Conservation (phyloP, 352 stramenopile genomes). For the Phytopythium mirpurense region DNA sequence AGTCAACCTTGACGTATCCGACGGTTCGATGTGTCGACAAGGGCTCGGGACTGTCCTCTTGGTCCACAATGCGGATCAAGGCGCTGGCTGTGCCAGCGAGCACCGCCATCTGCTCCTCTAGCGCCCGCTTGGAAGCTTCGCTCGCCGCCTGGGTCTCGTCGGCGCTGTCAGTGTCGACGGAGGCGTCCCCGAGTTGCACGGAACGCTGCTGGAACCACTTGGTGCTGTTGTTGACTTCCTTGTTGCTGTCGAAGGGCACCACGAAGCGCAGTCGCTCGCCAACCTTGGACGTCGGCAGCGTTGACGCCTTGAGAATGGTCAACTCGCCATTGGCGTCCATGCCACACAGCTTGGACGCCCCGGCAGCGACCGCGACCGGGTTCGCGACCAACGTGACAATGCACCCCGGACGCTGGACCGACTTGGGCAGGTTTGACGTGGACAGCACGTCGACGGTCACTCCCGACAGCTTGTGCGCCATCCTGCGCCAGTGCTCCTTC, state of each 20-base stretch:
- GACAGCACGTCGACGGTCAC: constrained; percentile 47
- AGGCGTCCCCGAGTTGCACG: constrained; percentile 18
- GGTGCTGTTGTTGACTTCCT: constrained; percentile 8
- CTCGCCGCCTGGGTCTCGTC: not conserved
- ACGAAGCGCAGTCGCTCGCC: constrained; percentile 10
- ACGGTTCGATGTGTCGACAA: constrained; percentile 12
- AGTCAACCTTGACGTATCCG: constrained; percentile 45
- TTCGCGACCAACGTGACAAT: constrained; percentile 47
- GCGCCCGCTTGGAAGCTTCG: constrained; percentile 5
- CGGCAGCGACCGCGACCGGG: constrained; percentile 7
- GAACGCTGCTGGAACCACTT: constrained; percentile 24
- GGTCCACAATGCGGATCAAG: constrained; percentile 44
- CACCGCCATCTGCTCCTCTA: constrained; percentile 19
- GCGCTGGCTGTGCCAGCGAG: constrained; percentile 33
- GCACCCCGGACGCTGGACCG: constrained; percentile 23
- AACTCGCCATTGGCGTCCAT: constrained; percentile 24
- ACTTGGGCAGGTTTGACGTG: constrained; percentile 29
- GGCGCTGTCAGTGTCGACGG: not conserved
- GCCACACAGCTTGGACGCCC: constrained; percentile 1
- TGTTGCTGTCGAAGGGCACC: constrained; percentile 12
- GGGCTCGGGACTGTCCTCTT: constrained; percentile 6
- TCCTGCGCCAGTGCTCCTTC: constrained; percentile 21
- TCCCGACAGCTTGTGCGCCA: constrained; percentile 34
- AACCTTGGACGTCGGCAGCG: constrained; percentile 10
- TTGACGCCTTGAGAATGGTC: constrained; percentile 11